Base-by-base conservation (phyloP, 2,329 filamentous ascomycete genomes). In the Mariannaea elegans region DNA sequence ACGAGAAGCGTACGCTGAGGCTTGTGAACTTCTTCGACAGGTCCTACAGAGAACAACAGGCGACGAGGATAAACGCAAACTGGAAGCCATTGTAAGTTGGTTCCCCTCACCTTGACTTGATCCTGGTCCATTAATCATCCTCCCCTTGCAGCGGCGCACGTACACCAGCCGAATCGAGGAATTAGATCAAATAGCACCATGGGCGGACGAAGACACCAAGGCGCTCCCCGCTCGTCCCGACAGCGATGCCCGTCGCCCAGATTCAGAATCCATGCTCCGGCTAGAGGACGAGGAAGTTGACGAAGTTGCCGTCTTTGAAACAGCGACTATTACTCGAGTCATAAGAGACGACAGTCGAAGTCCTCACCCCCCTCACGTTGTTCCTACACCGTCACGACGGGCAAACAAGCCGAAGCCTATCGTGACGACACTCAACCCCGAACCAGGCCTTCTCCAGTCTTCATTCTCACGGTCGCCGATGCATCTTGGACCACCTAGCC, bases 151-250 rank as follows among this genome's bases (percentile, higher is more conserved):
- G 92, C 89, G 92, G 71, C 88, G 90, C 65, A 97, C 94, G 2
- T 99, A 99, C 75, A 93, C 90, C 50, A 92, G 90, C 58, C 90
- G 95, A 55, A 97, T 98, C 67, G 89, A 90, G 46, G 95, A 99
- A 75, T 81, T 99, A 38, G 87, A 91, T 69, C 88, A 90, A 64
- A 86, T 95, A 71, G 81, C 88, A 67, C 82, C 87, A 76, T 74
- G 83, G 75, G 71, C 82, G 66, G 67, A 78, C 63, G 67, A 69
- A 62, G 84, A 85, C 52, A 87, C 87, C 49, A 97, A 97, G 74
- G 90, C 90, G 23, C 81, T 98, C 9, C 94, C 94, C 29, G 87
- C 82, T 5, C 80, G 85, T 18, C 87, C 88, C 0, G 88, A 88
- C 66, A 92, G 90, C 72, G 65, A 70, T 39, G 65, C 70, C 9